Percentiles rank a stretch among this genome's conserved stretches.
Evolutionary conservation across 257 asterid genomes (phyloP).

Genomic region (Thymus mandschuricus): DNA sequence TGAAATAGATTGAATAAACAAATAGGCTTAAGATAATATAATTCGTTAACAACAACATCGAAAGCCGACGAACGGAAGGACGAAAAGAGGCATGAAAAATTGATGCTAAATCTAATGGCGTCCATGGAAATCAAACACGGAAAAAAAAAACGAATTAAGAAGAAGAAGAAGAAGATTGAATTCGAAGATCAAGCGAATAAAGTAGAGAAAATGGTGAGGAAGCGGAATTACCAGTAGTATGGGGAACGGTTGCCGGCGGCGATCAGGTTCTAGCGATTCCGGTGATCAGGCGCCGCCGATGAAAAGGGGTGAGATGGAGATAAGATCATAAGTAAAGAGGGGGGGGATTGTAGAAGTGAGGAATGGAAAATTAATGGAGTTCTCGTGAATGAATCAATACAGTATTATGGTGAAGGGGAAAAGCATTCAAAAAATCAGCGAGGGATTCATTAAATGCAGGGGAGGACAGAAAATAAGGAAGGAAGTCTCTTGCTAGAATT

Average conservation of each 20-base stretch:
- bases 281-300: slow-evolving; percentile 7
- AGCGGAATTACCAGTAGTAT: slow-evolving; percentile 27
- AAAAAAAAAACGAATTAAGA: not conserved
- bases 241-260: not conserved
- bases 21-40: slow-evolving; percentile 16
- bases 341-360: slow-evolving; percentile 31
- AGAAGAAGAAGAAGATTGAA: not conserved
- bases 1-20: slow-evolving; percentile 3
- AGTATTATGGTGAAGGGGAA: not conserved
- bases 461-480: slow-evolving; percentile 21
- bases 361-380: slow-evolving; percentile 35
- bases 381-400: slow-evolving; percentile 52
- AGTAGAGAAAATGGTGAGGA: not conserved
- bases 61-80: slow-evolving; percentile 2
- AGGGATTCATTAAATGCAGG: slow-evolving; percentile 49
- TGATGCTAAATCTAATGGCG: not conserved
- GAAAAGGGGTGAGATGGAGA: not conserved
- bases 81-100: not conserved
- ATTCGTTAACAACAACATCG: slow-evolving; percentile 40
- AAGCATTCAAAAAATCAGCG: slow-evolving; percentile 32
- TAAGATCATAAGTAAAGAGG: not conserved
- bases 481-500: not conserved
- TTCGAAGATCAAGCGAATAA: not conserved
- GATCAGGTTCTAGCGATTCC: not conserved
- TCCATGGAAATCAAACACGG: not conserved